phyloP scores from a whole-genome alignment of 345 rosid species.

The Citrus trifoliata region DNA sequence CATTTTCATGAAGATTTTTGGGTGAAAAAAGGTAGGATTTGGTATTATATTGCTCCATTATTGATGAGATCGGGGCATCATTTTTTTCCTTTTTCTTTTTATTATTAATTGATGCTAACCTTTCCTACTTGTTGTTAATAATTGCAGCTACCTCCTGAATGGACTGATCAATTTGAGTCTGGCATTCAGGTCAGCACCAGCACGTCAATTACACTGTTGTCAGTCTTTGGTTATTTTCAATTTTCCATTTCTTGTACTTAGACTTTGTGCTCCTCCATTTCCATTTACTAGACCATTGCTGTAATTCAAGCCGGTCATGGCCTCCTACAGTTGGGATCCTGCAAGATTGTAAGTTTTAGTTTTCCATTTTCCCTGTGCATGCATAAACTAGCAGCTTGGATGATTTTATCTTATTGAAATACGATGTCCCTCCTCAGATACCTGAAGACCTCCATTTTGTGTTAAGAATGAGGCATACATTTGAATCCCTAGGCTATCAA shows the following conservation, averaged over 20 bases:
- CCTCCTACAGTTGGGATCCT: conserved; percentile 88
- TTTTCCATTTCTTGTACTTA: conserved; percentile 3
- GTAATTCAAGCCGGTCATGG: conserved; percentile 99
- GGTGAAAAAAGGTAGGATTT: background rate
- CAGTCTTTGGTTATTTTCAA: background rate
- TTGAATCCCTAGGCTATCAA: conserved; percentile 90
- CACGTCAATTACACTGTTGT: conserved; percentile 5
- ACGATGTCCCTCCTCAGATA: conserved; percentile 39
- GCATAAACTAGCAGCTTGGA: background rate
- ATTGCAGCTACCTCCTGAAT: conserved; percentile 94
- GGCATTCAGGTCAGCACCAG: conserved; percentile 79
- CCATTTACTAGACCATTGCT: conserved; percentile 76
- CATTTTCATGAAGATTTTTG: background rate
- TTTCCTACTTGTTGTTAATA: conserved; percentile 22
- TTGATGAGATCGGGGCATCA: conserved; percentile 20
- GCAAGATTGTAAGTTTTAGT: conserved; percentile 78
- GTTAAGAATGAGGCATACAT: conserved; percentile 89
- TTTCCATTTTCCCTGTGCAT: background rate
- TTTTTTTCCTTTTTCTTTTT: background rate
- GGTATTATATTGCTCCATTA: conserved; percentile 1
- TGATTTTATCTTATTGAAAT: conserved; percentile 3
- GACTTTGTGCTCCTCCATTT: conserved; percentile 8
- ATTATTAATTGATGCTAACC: conserved; percentile 23
- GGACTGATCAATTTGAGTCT: conserved; percentile 99
- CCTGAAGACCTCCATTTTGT: conserved; percentile 99